Evolutionary conservation across 768 basidiomycete species (phyloP), one percentile per base, ranked within the genome.

Genomic region (Russula dissimulans): DNA sequence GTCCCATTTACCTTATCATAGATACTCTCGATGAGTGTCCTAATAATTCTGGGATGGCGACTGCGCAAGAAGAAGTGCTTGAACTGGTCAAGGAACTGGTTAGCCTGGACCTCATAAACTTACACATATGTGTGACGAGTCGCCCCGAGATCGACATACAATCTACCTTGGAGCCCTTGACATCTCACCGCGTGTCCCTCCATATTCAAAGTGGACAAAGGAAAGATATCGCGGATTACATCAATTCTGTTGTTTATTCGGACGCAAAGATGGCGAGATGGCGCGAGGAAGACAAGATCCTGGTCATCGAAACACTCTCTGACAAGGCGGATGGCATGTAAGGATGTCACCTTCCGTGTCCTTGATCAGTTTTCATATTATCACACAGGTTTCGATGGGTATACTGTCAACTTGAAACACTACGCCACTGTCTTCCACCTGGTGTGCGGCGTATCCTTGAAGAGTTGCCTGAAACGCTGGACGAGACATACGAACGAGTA

Each of bases 231-330:
- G 7, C 32, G 11, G 17, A 47, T 14, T 62, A 26, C 22, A 26
- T 26, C 22, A 26, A 26, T 26, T 26, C 22, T 26, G 22, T 26
- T 26, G 22, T 26, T 5, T 22, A 22, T 17, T 53, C 61, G 45
- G 61, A 62, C 18, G 2, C 4, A 4, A 46, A 22, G 12, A 59
- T 60, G 39, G 38, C 5, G 34, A 60, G 49, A 53, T 62, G 61
- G 61, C 49, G 46, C 4, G 57, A 51, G 2, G 61, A 62, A 11
- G 57, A 59, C 11, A 54, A 17, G 34, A 18, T 38, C 0, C 11
- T 60, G 12, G 52, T 60, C 3, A 47, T 62, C 0, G 18, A 60
- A 8, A 22, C 17, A 1, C 61, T 62, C 9, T 36, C 57, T 0
- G 38, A 52, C 29, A 41, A 12, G 14, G 50, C 57, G 1, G 31